Base-by-base conservation (phyloP, 2,329 filamentous ascomycete genomes). In the Paramyrothecium roridum region DNA sequence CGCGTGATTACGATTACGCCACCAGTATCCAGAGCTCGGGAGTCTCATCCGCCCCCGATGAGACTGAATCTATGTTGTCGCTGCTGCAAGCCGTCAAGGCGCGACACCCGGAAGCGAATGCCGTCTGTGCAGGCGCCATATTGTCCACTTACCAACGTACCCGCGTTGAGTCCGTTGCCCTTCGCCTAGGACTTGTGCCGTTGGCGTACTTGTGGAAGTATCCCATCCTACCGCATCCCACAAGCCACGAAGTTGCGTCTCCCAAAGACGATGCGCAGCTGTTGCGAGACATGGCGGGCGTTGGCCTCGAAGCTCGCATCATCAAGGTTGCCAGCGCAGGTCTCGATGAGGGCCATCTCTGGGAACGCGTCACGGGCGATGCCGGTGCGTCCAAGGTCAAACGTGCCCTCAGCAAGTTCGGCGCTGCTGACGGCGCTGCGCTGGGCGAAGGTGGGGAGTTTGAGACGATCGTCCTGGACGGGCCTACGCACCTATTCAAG, bases 361-460 rank as follows among this genome's bases (percentile, higher is more conserved):
- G 93, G 89, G 82, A 84, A 61, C 85, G 92, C 73, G 89, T 96
- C 19, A 85, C 89, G 3, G 82, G 83, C 64, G 65, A 72, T 4
- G 67, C 66, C 22, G 81, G 79, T 7, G 76, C 80, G 47, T 67
- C 66, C 43, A 74, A 76, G 53, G 67, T 86, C 48, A 75, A 77
- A 64, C 74, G 70, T 45, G 79, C 85, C 1, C 79, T 91, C 68
- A 75, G 77, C 51, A 81, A 84, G 59, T 96, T 96, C 73, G 88
- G 89, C 48, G 74, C 80, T 58, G 76, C 75, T 65, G 76, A 82
- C 57, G 91, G 90, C 1, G 89, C 90, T 10, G 84, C 93, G 11
- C 74, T 98, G 19, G 95, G 95, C 1, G 95, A 98, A 70, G 95
- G 95, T 7, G 95, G 95, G 3, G 95, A 98, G 76, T 98, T 96